Percentiles rank a stretch among this genome's conserved stretches.
Evolutionary conservation across 139 green algal species (phyloP).

Genomic region (Tetradesmus lagerheimii): DNA sequence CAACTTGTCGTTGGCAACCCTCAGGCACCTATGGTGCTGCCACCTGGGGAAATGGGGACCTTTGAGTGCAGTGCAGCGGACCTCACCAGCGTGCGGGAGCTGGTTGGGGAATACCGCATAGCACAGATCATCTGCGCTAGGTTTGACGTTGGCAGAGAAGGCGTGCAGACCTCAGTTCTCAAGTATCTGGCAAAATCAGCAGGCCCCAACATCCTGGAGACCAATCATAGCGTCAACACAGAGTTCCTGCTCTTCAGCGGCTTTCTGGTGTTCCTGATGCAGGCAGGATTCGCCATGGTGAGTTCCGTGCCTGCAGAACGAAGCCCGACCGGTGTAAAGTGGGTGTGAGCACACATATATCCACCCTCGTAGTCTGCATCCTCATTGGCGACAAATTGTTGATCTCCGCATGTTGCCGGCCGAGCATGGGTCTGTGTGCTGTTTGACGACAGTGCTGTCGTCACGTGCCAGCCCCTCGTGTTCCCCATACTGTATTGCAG

Average conservation of each 20-base stretch:
- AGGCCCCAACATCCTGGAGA: background rate
- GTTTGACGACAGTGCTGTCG: too few relatives aligned
- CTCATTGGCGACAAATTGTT: too few relatives aligned
- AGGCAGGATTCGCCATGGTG: constrained; percentile 65
- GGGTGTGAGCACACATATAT: too few relatives aligned
- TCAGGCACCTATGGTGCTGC: background rate
- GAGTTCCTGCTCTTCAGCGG: constrained; percentile 63
- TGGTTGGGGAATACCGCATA: constrained; percentile 3
- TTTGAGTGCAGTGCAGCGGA: constrained; percentile 16
- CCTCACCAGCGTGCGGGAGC: background rate
- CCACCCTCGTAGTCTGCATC: too few relatives aligned
- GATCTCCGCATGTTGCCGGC: too few relatives aligned
- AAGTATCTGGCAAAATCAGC: constrained; percentile 9
- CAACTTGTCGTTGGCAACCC: background rate
- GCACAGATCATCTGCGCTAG: background rate
- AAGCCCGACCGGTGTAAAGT: too few relatives aligned
- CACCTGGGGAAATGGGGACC: background rate
- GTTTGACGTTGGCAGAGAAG: background rate
- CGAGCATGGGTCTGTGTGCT: too few relatives aligned
- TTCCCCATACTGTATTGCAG: background rate
- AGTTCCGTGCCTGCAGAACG: background rate
- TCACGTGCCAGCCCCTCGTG: background rate
- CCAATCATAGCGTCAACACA: constrained; percentile 20
- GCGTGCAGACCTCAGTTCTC: constrained; percentile 31
- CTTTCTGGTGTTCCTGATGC: constrained; percentile 80